Evolutionary conservation across 1,284 basidiomycete genomes (phyloP).

Genomic region (Marasmius oreades): DNA sequence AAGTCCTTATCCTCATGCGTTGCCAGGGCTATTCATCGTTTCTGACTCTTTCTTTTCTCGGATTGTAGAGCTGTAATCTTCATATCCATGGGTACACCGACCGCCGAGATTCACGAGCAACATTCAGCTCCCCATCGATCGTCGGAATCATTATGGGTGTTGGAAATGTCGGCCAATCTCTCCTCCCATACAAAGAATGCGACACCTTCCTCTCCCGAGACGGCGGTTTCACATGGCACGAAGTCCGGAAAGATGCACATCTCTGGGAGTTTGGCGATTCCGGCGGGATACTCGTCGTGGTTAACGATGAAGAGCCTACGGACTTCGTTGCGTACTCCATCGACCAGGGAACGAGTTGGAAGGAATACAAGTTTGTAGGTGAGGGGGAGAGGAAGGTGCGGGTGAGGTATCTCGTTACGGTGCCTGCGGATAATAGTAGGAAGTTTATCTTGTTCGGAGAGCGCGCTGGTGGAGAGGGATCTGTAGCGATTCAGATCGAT

Average conservation of each 20-base stretch:
- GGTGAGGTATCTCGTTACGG: conserved; percentile 80
- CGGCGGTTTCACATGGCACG: conserved; percentile 97
- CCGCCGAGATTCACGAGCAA: conserved; percentile 84
- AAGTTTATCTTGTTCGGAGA: conserved; percentile 86
- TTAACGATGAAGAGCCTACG: conserved; percentile 92
- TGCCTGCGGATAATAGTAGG: conserved; percentile 87
- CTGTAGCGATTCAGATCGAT: conserved; percentile 85
- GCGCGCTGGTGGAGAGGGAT: conserved; percentile 43
- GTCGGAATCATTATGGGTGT: conserved; percentile 94
- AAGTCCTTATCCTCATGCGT: conserved; percentile 24
- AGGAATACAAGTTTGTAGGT: conserved; percentile 74
- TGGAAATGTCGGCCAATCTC: conserved; percentile 89
- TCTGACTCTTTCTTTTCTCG: neutral
- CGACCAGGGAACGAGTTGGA: conserved; percentile 87
- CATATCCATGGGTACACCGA: conserved; percentile 98
- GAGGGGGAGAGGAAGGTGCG: conserved; percentile 64
- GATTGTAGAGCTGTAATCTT: conserved; percentile 74
- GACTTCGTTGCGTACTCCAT: conserved; percentile 87
- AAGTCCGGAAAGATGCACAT: conserved; percentile 97
- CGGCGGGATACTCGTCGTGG: conserved; percentile 89
- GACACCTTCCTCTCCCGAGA: conserved; percentile 97
- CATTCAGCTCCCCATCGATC: conserved; percentile 89
- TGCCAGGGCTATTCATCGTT: neutral
- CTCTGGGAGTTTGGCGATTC: conserved; percentile 99
- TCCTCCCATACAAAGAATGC: conserved; percentile 81